Evolutionary conservation across 2,329 filamentous ascomycete species (phyloP).

Genomic region (Metarhizium brunneum): DNA sequence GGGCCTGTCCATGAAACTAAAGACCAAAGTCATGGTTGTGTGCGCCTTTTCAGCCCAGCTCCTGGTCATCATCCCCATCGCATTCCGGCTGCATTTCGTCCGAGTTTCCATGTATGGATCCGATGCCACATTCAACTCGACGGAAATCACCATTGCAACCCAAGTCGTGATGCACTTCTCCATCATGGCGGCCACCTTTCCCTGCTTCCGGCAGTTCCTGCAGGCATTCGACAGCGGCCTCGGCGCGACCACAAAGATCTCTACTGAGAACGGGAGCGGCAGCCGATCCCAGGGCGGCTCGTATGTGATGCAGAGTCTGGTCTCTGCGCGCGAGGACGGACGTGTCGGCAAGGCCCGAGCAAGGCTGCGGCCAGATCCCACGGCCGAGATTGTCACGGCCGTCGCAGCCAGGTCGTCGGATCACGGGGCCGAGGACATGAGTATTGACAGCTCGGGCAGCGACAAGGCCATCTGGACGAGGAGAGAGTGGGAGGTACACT

Average conservation of each 20-base stretch:
- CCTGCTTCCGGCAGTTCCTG: conserved; percentile 12
- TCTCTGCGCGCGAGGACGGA: background rate
- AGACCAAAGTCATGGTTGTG: conserved; percentile 10
- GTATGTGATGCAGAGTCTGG: conserved; percentile 8
- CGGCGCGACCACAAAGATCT: conserved; percentile 10
- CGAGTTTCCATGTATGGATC: background rate
- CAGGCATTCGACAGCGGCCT: conserved; percentile 11
- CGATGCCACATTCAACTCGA: conserved; percentile 2
- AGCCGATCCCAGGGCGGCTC: conserved; percentile 1
- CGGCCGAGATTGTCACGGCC: conserved; percentile 2
- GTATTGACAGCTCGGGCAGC: conserved; percentile 9
- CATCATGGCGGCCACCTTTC: conserved; percentile 12
- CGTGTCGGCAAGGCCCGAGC: background rate
- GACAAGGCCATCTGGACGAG: conserved; percentile 9
- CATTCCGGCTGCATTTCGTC: conserved; percentile 6
- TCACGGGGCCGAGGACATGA: conserved; percentile 3
- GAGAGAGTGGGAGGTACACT: conserved; percentile 4
- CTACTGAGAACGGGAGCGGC: conserved; percentile 3
- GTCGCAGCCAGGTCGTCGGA: background rate
- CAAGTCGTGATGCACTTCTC: conserved; percentile 13
- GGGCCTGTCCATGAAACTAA: conserved; percentile 8
- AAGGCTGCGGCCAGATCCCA: conserved; percentile 2
- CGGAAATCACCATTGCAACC: conserved; percentile 6
- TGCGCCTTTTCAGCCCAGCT: conserved; percentile 11
- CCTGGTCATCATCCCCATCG: conserved; percentile 9